Evolutionary conservation across 148 eudicot genomes (phyloP), one percentile per base, ranked within the genome.

Genomic region (Camellia granthamiana): DNA sequence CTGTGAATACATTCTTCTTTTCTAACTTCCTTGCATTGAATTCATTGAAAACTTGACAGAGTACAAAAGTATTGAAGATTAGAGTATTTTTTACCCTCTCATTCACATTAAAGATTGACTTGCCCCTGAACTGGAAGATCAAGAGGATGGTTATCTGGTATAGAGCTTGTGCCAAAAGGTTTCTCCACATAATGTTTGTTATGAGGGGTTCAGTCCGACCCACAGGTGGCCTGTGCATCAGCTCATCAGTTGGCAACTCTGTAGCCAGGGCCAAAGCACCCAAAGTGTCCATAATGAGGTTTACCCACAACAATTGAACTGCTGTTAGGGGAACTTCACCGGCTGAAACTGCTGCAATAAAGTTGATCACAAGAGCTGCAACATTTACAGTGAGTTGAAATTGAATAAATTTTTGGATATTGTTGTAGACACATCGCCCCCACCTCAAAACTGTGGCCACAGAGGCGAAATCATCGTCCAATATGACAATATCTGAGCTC

Each of bases 261-360:
- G 97, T 92, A 18, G 96, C 98, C 18, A 94, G 88, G 9, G 98
- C 98, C 72, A 94, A 78, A 42, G 98, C 98, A 12, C 96, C 98
- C 23, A 94, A 80, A 4, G 96, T 89, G 78, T 92, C 98, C 96
- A 94, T 92, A 52, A 92, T 94, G 79, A 94, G 91, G 78, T 94
- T 94, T 44, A 94, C 98, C 96, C 98, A 94, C 77, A 92, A 63
- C 23, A 94, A 75, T 75, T 94, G 98, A 55, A 92, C 96, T 4
- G 94, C 85, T 12, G 97, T 92, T 54, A 94, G 78, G 18, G 98
- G 97, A 56, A 94, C 93, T 30, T 92, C 93, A 13, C 98, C 98
- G 0, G 94, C 90, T 18, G 98, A 89, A 52, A 92, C 86, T 21
- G 94, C 94, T 60, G 94, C 98, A 21, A 94, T 80, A 55, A 92